Evolutionary conservation across 768 basidiomycete species (phyloP).

Genomic region (Suillus plorans): DNA sequence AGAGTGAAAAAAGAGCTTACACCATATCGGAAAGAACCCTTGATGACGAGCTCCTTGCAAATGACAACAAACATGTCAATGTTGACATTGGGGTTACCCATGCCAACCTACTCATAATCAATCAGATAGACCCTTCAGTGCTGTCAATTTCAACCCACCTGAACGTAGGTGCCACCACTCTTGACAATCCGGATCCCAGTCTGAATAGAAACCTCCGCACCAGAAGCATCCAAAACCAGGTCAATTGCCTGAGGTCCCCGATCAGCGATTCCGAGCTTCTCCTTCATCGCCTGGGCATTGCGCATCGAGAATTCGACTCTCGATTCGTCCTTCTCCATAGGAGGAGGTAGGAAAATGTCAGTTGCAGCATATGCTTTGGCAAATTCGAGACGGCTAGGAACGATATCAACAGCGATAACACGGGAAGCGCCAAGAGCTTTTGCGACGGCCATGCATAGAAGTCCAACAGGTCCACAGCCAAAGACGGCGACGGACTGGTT

Average conservation of each 20-base stretch:
- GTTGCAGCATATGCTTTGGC: conserved; percentile 85
- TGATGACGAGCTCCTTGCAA: conserved; percentile 77
- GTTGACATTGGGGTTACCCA: conserved; percentile 75
- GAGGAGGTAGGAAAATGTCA: conserved; percentile 65
- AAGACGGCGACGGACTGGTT: conserved; percentile 81
- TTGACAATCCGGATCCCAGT: conserved; percentile 77
- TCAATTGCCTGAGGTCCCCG: conserved; percentile 74
- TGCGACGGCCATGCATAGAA: conserved; percentile 94
- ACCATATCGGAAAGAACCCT: conserved; percentile 92
- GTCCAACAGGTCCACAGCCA: conserved; percentile 86
- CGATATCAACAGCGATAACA: conserved; percentile 83
- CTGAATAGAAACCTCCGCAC: conserved; percentile 90
- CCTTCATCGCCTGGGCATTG: conserved; percentile 65
- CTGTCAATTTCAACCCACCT: conserved; percentile 38
- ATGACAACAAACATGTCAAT: conserved; percentile 71
- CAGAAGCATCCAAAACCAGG: conserved; percentile 88
- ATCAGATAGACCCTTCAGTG: conserved; percentile 1
- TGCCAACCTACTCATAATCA: conserved; percentile 62
- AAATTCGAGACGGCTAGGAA: conserved; percentile 76
- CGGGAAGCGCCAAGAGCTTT: conserved; percentile 87
- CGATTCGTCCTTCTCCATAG: conserved; percentile 60
- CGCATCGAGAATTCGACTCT: conserved; percentile 70
- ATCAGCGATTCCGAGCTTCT: conserved; percentile 64
- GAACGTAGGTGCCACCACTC: conserved; percentile 73
- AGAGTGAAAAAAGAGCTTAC: conserved; percentile 35